A percentile compares a stretch with the other conserved stretches of the same genome.
phyloP scores from a whole-genome alignment of 2,329 filamentous ascomycete species.

The Fusarium palustre region DNA sequence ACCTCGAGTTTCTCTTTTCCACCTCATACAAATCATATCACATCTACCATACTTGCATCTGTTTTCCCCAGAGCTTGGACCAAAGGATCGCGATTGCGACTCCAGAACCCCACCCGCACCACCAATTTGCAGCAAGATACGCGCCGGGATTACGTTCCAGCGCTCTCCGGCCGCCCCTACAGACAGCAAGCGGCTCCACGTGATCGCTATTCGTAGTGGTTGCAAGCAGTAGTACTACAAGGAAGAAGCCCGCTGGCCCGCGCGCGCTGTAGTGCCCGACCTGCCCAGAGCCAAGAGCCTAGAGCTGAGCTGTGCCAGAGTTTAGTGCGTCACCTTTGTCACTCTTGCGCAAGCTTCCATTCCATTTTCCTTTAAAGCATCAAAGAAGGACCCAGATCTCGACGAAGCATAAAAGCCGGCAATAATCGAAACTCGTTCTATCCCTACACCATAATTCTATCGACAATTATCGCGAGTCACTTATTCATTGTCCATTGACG shows the following conservation, averaged over 20 bases:
- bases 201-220: conserved; percentile 19
- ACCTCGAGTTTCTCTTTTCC: neutral
- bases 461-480: neutral
- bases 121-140: conserved; percentile 5
- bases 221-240: conserved; percentile 34
- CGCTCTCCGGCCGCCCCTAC: neutral
- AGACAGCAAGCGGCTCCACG: neutral
- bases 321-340: conserved; percentile 45
- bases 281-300: conserved; percentile 10
- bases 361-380: conserved; percentile 4
- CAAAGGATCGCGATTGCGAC: conserved; percentile 36
- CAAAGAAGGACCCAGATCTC: conserved; percentile 15
- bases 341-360: conserved; percentile 33
- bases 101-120: conserved; percentile 14
- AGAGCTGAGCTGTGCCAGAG: conserved; percentile 34
- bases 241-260: conserved; percentile 30
- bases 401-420: neutral
- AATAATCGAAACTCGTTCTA: neutral
- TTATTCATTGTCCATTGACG: conserved; percentile 21
- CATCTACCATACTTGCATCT: conserved; percentile 11
- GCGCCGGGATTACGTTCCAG: conserved; percentile 35
- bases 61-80: conserved; percentile 29
- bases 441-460: neutral
- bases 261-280: conserved; percentile 1
- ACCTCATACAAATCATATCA: neutral